Conservation (phyloP, 2,329 filamentous ascomycete species). For the Xylariaceae sp. region DNA sequence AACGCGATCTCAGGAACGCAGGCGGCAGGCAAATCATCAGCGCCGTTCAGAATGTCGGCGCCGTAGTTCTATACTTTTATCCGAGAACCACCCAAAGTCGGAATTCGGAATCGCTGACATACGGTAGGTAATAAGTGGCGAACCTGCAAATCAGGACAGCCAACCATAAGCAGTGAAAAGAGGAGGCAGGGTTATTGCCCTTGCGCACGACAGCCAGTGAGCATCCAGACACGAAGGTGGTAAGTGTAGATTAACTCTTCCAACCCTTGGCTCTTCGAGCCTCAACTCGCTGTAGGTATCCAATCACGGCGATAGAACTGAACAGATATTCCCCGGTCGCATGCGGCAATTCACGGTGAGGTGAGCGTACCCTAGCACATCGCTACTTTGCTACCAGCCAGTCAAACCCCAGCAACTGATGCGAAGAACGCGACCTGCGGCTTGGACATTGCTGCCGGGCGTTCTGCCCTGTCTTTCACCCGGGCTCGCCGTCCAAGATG, state of each 20-base stretch:
- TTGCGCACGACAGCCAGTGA: too few relatives aligned
- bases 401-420: background rate
- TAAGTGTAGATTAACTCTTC: too few relatives aligned
- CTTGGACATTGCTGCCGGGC: slow-evolving; percentile 1
- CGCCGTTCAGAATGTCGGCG: background rate
- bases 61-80: background rate
- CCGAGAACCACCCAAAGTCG: background rate
- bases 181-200: background rate
- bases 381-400: background rate
- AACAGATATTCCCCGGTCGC: background rate
- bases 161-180: background rate
- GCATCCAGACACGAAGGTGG: too few relatives aligned
- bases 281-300: background rate
- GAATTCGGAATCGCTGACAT: background rate
- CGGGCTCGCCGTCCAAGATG: background rate
- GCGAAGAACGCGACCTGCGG: background rate
- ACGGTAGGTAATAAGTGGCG: background rate
- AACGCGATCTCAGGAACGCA: too few relatives aligned
- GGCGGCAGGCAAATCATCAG: background rate
- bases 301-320: background rate
- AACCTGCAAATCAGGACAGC: background rate
- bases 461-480: slow-evolving; percentile 1
- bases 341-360: background rate
- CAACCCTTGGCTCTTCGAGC: too few relatives aligned
- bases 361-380: too few relatives aligned